Evolutionary conservation across 108 stramenopile species (phyloP).

Genomic region (Skeletonema costatum): DNA sequence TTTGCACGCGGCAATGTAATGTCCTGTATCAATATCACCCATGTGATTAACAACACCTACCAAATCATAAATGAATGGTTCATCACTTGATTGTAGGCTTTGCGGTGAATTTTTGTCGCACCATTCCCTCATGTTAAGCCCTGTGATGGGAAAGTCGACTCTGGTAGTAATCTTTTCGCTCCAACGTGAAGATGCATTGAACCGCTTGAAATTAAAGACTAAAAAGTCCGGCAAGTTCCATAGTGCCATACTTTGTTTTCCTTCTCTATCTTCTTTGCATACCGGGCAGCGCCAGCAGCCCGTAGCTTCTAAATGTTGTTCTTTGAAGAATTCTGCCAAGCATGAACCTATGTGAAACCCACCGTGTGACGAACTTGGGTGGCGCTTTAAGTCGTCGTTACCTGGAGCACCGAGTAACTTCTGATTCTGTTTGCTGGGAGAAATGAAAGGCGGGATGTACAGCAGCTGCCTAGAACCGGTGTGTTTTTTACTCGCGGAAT

Average conservation of each 20-base stretch:
- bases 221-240: conserved; percentile 93
- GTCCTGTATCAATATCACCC: conserved; percentile 95
- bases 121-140: conserved; percentile 88
- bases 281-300: conserved; percentile 84
- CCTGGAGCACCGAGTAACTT: conserved; percentile 40
- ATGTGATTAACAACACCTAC: conserved; percentile 95
- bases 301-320: conserved; percentile 68
- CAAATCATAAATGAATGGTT: conserved; percentile 81
- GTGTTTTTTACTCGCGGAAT: conserved; percentile 29
- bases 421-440: conserved; percentile 53
- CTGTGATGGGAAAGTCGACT: conserved; percentile 92
- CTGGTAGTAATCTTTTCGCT: conserved; percentile 93
- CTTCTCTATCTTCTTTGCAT: conserved; percentile 88
- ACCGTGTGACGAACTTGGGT: conserved; percentile 37
- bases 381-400: conserved; percentile 35
- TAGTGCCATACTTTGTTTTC: conserved; percentile 83
- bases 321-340: conserved; percentile 87
- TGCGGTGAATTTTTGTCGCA: conserved; percentile 70
- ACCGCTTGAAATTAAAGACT: conserved; percentile 95
- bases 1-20: conserved; percentile 95
- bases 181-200: conserved; percentile 91
- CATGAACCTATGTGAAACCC: conserved; percentile 83
- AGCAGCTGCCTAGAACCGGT: conserved; percentile 34
- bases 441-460: conserved; percentile 55
- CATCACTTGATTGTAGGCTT: conserved; percentile 36